These are phyloP conservation scores for Entrophospora sp. DNA, from an alignment of 192 early-diverging fungal genomes.

Conservation along the genomic window DNA sequence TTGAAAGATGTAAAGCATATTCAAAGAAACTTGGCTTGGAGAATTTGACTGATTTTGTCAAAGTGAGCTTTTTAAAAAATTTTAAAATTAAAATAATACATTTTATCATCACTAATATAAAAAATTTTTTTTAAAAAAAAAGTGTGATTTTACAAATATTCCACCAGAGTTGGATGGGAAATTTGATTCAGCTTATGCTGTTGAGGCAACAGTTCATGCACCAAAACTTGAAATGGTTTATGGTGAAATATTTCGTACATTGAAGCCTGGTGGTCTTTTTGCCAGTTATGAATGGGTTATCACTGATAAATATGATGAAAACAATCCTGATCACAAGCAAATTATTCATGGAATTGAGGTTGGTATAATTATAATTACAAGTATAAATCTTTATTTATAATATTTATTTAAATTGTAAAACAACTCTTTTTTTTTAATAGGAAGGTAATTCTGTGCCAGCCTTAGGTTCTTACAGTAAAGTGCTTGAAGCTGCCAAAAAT, in stretches of 20 bases:
- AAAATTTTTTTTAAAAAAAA: neutral
- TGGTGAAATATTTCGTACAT: constrained; percentile 71
- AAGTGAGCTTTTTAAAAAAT: constrained; percentile 79
- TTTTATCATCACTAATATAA: no score
- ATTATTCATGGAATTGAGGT: constrained; percentile 76
- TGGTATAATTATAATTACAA: neutral
- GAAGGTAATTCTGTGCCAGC: constrained; percentile 80
- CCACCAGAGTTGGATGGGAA: constrained; percentile 55
- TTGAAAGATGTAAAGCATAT: constrained; percentile 67
- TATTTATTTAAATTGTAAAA: neutral
- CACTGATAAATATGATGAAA: constrained; percentile 73
- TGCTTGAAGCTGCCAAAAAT: constrained; percentile 61
- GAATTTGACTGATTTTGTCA: constrained; percentile 48
- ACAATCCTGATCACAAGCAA: constrained; percentile 57
- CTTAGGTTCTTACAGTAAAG: constrained; percentile 58
- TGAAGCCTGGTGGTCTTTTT: constrained; percentile 85
- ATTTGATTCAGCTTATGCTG: constrained; percentile 80
- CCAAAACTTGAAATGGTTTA: constrained; percentile 74
- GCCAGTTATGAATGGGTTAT: constrained; percentile 89
- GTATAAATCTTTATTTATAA: neutral
- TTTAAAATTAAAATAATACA: no score
- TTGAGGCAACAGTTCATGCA: constrained; percentile 86
- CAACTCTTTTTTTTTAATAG: neutral
- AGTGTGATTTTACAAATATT: constrained; percentile 63
- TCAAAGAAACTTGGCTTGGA: constrained; percentile 62